Conservation (phyloP, 148 eudicot species). For the Cornus kousa region DNA sequence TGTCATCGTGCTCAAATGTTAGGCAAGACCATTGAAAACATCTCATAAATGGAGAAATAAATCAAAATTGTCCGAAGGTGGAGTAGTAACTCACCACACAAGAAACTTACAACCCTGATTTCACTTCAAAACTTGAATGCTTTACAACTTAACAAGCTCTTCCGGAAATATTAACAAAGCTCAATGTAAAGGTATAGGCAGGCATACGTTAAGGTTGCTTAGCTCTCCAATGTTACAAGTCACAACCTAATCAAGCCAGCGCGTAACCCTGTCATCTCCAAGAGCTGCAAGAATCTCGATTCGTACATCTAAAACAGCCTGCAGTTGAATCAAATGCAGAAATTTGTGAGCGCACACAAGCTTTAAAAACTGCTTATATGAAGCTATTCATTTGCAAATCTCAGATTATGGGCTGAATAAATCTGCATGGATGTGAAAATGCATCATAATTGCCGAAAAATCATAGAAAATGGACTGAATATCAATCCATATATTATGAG, state of each 20-base stretch:
- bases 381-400: background rate
- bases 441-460: too few relatives aligned
- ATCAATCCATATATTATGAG: too few relatives aligned
- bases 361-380: background rate
- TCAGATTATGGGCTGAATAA: too few relatives aligned
- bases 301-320: conserved; percentile 83
- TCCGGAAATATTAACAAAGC: conserved; percentile 9
- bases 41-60: background rate
- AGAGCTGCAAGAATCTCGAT: conserved; percentile 81
- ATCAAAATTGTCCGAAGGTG: background rate
- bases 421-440: too few relatives aligned
- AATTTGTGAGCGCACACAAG: background rate
- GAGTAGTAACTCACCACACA: background rate
- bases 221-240: background rate
- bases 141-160: conserved; percentile 21
- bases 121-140: conserved; percentile 7
- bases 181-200: conserved; percentile 2
- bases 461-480: too few relatives aligned
- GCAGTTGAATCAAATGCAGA: conserved; percentile 22
- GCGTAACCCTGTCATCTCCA: conserved; percentile 83
- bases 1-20: too few relatives aligned
- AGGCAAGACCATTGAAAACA: background rate
- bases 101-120: background rate
- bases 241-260: conserved; percentile 77
- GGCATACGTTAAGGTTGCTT: background rate